phyloP scores from a whole-genome alignment of 2,329 filamentous ascomycete species.

The Ampelomyces quisqualis region DNA sequence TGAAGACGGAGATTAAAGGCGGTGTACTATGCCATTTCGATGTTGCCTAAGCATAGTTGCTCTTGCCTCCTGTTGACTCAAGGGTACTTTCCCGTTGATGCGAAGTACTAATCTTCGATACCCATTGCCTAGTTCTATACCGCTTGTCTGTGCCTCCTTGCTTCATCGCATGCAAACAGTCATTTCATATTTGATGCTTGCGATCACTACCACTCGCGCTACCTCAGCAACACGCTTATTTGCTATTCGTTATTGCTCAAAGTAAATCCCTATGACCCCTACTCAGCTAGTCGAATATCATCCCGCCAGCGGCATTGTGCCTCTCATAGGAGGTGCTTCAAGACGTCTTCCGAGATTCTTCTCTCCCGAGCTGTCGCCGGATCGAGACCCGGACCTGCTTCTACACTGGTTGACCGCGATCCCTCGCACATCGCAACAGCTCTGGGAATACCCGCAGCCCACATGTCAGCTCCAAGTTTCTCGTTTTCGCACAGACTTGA shows the following conservation, averaged over 20 bases:
- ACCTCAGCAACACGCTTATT: not conserved
- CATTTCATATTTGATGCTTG: not conserved
- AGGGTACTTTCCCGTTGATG: conserved; percentile 1
- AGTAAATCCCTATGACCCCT: not conserved
- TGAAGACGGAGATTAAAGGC: conserved; percentile 18
- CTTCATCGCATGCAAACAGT: not conserved
- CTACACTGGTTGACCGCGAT: conserved; percentile 18
- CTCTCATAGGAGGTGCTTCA: conserved; percentile 27
- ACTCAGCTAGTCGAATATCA: not conserved
- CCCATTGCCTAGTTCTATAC: conserved; percentile 5
- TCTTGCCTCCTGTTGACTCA: conserved; percentile 14
- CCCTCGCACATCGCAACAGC: conserved; percentile 13
- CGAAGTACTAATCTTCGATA: conserved; percentile 6
- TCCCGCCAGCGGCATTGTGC: conserved; percentile 4
- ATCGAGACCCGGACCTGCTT: conserved; percentile 31
- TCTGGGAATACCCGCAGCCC: too few relatives aligned
- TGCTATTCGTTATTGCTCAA: not conserved
- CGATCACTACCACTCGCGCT: not conserved
- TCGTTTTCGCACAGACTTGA: too few relatives aligned
- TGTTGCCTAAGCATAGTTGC: conserved; percentile 11
- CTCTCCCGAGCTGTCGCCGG: conserved; percentile 50
- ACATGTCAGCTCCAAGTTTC: too few relatives aligned
- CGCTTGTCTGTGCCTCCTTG: not conserved
- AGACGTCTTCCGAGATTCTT: conserved; percentile 52
- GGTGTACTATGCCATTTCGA: conserved; percentile 2